Evolutionary conservation across 2,329 filamentous ascomycete species (phyloP), one percentile per base, ranked within the genome.

Genomic region (Fusarium mangiferae): DNA sequence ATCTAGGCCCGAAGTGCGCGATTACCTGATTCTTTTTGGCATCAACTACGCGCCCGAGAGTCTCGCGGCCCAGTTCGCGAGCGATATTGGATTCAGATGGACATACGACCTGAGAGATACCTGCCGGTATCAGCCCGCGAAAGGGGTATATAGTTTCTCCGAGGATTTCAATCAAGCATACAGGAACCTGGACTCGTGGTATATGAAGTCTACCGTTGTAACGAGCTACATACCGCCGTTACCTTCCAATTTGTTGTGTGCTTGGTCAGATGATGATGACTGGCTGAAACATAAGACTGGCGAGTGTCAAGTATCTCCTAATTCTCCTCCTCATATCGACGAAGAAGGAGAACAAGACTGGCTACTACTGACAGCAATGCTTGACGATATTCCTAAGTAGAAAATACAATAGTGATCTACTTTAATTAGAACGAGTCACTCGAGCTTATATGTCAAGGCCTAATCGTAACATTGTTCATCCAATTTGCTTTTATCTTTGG

Each of bases 171-270:
- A 49, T 18, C 22, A 0, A 49, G 22, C 46, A 0, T 49, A 49
- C 46, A 33, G 5, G 28, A 49, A 33, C 7, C 15, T 49, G 11
- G 46, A 49, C 28, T 33, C 46, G 3, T 49, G 46, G 46, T 7
- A n/a, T n/a, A 49, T 49, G 46, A 49, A 33, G 5, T 49, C 46
- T 10, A 3, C 46, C 1, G 11, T 0, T 0, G 22, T 49, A 9
- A 17, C 28, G 5, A 49, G 6, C 15, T 24, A 49, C 1, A 33
- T 49, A 33, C 46, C 46, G 15, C 46, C 28, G 0, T 49, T 49
- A 2, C 28, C 28, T 13, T 49, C 28, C 0, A n/a, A 18, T 10
- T 6, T 33, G 2, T 1, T n/a, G 2, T 49, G 3, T 33, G 11
- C 28, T 5, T 28, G 15, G 11, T n/a, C 46, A 7, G 46, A 49